Evolutionary conservation across 352 stramenopile species (phyloP).

Genomic region (Pythium aquatile): DNA sequence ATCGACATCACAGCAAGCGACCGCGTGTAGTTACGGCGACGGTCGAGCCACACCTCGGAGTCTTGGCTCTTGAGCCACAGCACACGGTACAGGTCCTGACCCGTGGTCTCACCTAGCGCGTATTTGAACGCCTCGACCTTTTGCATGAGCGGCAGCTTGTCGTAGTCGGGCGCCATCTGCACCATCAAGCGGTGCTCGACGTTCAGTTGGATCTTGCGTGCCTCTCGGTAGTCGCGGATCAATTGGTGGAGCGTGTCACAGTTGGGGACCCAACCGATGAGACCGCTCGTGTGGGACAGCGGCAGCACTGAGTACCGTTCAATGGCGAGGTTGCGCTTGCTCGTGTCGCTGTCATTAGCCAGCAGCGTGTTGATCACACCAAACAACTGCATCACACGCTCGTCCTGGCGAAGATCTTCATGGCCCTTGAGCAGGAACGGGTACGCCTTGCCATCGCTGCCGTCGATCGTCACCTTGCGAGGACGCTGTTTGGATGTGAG

Average conservation of each 20-base stretch:
- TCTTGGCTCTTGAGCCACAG: slow-evolving; percentile 99
- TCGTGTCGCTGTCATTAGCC: slow-evolving; percentile 96
- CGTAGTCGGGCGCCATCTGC: slow-evolving; percentile 97
- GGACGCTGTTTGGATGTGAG: slow-evolving; percentile 99
- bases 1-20: slow-evolving; percentile 99
- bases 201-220: slow-evolving; percentile 93
- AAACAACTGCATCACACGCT: slow-evolving; percentile 99
- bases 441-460: slow-evolving; percentile 98
- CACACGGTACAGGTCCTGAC: slow-evolving; percentile 98
- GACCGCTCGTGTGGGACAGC: slow-evolving; percentile 97
- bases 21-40: slow-evolving; percentile 97
- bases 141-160: slow-evolving; percentile 98
- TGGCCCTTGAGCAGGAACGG: slow-evolving; percentile 99
- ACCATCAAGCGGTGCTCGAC: slow-evolving; percentile 98
- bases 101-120: slow-evolving; percentile 91
- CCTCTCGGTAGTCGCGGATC: slow-evolving; percentile 96
- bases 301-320: slow-evolving; percentile 98
- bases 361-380: slow-evolving; percentile 99
- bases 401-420: slow-evolving; percentile 99
- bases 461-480: slow-evolving; percentile 97
- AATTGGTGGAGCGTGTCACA: slow-evolving; percentile 99
- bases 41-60: slow-evolving; percentile 99
- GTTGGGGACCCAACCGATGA: slow-evolving; percentile 99
- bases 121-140: slow-evolving; percentile 99
- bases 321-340: slow-evolving; percentile 98